Evolutionary conservation across 1,139 yeast species (phyloP).

Genomic region (Suhomyces atakaporum): DNA sequence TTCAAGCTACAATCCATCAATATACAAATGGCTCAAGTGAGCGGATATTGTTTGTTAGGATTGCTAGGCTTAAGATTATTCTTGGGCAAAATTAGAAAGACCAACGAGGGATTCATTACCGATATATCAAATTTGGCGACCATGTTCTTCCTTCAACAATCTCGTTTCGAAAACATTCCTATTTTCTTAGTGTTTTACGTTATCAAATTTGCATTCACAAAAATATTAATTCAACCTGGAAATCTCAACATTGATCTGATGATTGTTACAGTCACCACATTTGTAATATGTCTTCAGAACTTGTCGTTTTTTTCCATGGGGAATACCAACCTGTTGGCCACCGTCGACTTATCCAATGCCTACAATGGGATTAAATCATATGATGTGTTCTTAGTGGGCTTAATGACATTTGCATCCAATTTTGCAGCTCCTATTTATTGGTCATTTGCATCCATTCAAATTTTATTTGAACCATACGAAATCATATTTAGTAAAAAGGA

Average conservation of each 20-base stretch:
- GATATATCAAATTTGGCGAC: constrained; percentile 50
- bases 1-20: constrained; percentile 29
- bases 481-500: constrained; percentile 16
- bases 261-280: constrained; percentile 24
- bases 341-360: constrained; percentile 87
- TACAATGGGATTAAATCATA: constrained; percentile 82
- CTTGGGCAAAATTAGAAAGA: constrained; percentile 27
- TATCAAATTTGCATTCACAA: constrained; percentile 31
- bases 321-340: constrained; percentile 87
- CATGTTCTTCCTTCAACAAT: constrained; percentile 66
- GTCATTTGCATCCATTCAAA: constrained; percentile 57
- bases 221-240: constrained; percentile 11
- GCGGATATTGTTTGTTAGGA: constrained; percentile 20
- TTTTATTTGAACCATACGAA: constrained; percentile 37
- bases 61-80: constrained; percentile 28
- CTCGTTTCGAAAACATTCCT: constrained; percentile 70
- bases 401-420: constrained; percentile 77
- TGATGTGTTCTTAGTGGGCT: constrained; percentile 70
- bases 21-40: constrained; percentile 30
- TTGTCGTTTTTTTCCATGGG: constrained; percentile 85
- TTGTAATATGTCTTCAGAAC: constrained; percentile 56
- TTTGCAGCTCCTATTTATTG: constrained; percentile 87
- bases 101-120: constrained; percentile 33
- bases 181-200: constrained; percentile 56
- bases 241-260: constrained; percentile 23